Evolutionary conservation across 176 grass and related monocot genomes (phyloP), one percentile per base, ranked within the genome.

Genomic region (Lolium perenne): DNA sequence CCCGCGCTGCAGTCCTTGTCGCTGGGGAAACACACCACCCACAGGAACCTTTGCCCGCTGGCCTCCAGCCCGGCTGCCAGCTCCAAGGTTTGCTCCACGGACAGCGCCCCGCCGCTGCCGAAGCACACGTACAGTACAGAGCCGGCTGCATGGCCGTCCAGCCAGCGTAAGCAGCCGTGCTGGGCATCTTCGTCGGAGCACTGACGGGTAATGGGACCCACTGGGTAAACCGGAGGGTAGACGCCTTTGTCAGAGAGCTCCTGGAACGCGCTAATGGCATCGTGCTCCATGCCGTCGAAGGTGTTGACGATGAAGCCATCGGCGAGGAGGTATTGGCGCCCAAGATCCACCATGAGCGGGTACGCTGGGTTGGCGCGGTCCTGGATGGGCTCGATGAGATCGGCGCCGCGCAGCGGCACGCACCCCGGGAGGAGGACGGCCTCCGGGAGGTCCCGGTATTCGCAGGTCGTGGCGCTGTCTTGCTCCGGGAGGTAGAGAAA

Each of bases 71-170:
- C 92, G 18, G 79, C 45, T 0, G 92, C 92, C 0, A 94, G 21
- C 92, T 93, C 91, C 0, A 8, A 7, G 0, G 18, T 81, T 41
- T 97, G 92, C 23, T 66, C 35, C 20, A 0, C 6, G 2, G 92
- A 86, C n/a, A 95, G 71, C n/a, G 91, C 82, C 5, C 91, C 91
- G 4, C 87, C 91, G 65, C 91, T 95, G 46, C 92, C 95, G 3
- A 94, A 84, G 10, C 86, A 97, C 15, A 95, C 82, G 49, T 90
- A 95, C 22, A 95, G 6, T 10, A 91, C 92, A 0, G 92, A 95
- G 1, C 15, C 45, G 3, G 17, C 48, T 2, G 92, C 82, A 50
- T 95, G 95, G 62, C 53, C 55, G 71, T 93, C 92, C 4, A 97
- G 80, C 95, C 95, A 97, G 67, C 71, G 55, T 35, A 93, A 9